Conservation (phyloP, 179 eudicot genomes). For the Spinacia oleracea region DNA sequence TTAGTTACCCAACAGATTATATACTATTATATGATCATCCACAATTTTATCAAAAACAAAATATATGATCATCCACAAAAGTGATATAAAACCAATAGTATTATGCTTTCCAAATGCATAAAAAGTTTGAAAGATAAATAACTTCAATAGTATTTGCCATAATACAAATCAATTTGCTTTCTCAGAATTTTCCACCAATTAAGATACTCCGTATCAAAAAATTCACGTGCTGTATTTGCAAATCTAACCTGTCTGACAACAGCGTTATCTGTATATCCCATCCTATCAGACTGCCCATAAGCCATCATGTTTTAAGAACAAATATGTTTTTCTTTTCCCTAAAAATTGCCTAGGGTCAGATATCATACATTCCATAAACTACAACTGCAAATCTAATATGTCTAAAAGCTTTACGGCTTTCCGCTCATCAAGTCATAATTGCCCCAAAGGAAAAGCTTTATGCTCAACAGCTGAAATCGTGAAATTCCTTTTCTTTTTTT, state of each 20-base stretch:
- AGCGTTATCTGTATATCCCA: not conserved
- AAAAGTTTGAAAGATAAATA: too few relatives aligned
- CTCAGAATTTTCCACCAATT: not conserved
- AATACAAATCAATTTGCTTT: not conserved
- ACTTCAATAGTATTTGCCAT: not conserved
- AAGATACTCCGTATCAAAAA: not conserved
- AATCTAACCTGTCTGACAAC: not conserved
- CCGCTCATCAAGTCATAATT: too few relatives aligned
- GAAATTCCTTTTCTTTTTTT: too few relatives aligned
- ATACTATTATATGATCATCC: too few relatives aligned
- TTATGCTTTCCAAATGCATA: not conserved
- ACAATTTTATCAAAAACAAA: too few relatives aligned
- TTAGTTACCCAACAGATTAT: too few relatives aligned
- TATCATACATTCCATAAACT: not conserved
- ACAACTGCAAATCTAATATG: not conserved
- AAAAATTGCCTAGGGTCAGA: not conserved
- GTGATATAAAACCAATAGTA: not conserved
- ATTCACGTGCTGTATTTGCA: not conserved
- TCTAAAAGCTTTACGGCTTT: not conserved
- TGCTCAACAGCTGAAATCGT: not conserved
- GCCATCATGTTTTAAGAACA: not conserved
- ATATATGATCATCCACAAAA: too few relatives aligned
- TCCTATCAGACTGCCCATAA: not conserved
- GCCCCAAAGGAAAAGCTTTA: too few relatives aligned
- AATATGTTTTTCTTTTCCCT: not conserved